Evolutionary conservation across 108 stramenopile species (phyloP).

Genomic region (Cylindrotheca fusiformis): DNA sequence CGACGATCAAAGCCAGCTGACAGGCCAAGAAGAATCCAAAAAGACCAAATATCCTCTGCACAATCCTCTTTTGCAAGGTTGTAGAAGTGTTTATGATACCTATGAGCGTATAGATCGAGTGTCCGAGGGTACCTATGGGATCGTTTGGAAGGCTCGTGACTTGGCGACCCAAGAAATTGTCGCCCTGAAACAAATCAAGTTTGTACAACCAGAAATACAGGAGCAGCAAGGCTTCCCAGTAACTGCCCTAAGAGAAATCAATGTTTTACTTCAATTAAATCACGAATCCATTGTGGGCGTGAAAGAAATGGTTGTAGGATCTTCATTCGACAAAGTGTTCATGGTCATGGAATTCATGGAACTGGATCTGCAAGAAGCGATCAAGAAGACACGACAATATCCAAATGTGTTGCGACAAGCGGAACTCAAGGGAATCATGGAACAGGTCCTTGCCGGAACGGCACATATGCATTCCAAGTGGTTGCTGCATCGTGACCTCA

Average conservation of each 20-base stretch:
- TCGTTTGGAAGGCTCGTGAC: conserved; percentile 92
- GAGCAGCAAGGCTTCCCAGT: conserved; percentile 91
- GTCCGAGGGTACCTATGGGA: conserved; percentile 93
- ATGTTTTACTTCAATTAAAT: conserved; percentile 63
- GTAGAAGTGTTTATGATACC: conserved; percentile 80
- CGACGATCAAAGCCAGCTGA: neutral
- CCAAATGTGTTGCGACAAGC: conserved; percentile 70
- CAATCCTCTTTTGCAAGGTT: conserved; percentile 82
- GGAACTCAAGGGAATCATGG: conserved; percentile 78
- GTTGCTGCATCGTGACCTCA: conserved; percentile 92
- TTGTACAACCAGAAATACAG: conserved; percentile 43
- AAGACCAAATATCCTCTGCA: conserved; percentile 30
- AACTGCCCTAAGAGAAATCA: conserved; percentile 90
- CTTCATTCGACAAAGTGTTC: conserved; percentile 66
- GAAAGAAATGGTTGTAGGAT: conserved; percentile 86
- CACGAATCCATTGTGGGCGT: conserved; percentile 88
- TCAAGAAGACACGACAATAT: conserved; percentile 43
- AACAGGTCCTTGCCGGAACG: conserved; percentile 75
- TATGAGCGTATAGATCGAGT: conserved; percentile 81
- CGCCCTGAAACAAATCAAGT: conserved; percentile 93
- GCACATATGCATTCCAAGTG: conserved; percentile 78
- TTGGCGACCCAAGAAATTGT: conserved; percentile 75
- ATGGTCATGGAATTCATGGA: conserved; percentile 95
- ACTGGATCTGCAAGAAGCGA: conserved; percentile 86
- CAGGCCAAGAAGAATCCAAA: neutral